Evolutionary conservation across 192 early-diverging fungal species (phyloP), one percentile per base, ranked within the genome.

Genomic region (Thamnidium elegans): DNA sequence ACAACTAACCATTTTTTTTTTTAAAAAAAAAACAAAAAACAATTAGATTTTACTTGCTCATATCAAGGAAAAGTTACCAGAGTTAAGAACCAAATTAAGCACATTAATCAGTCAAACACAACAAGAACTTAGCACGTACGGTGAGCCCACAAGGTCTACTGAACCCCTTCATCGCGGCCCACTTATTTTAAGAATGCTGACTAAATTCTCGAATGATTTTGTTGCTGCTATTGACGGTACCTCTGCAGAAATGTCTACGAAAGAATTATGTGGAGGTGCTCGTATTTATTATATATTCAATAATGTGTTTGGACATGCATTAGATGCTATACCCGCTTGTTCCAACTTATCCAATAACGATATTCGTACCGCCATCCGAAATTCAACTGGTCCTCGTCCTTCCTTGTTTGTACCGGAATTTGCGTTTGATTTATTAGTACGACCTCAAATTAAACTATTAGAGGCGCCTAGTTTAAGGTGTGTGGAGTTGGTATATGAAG

Each of bases 211-310:
- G 15, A 86, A 73, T 55, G 89, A 91, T 63, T 92, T 90, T 78
- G 79, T 81, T 59, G 79, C 85, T 61, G 89, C 91, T 3, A 87
- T 92, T 65, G 91, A 92, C 58, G 91, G 91, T 55, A 91, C 86
- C 2, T 79, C 71, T 1, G 45, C 77, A 1, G 88, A 90, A 48
- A 85, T 91, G 63, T 84, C 88, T 7, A 89, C 91, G 14, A 84
- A 87, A 31, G 89, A 91, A 76, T 68, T 92, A 48, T 89, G 87
- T 55, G 90, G 90, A 45, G 91, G 91, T 7, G 91, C 91, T 11
- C 84, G 89, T 47, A 86, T 92, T 47, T 92, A 91, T 75, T 89
- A 87, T 71, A 90, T 90, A 32, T 92, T 92, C 73, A 89, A 92
- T 70, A 84, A 86, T 56, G 84, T 91, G 13, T 92, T 86, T 81